Conservation (phyloP, 495 filamentous ascomycete species). For the Xylaria flabelliformis region DNA sequence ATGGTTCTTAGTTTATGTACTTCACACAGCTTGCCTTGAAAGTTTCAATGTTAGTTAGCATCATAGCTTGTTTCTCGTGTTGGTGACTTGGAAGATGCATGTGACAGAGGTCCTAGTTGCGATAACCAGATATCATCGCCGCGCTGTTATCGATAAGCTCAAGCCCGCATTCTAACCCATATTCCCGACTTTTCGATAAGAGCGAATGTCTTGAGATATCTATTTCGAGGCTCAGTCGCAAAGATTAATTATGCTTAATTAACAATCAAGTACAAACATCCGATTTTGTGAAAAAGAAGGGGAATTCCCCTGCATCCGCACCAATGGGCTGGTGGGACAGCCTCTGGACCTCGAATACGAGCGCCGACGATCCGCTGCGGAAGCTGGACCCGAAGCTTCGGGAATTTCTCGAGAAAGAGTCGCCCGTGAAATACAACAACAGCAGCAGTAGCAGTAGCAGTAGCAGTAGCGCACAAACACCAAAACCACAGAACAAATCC, state of each 20-base stretch:
- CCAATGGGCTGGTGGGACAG: conserved; percentile 75
- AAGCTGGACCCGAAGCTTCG: conserved; percentile 84
- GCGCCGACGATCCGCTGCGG: conserved; percentile 71
- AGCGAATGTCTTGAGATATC: background rate
- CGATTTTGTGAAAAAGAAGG: background rate
- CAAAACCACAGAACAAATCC: conserved; percentile 31
- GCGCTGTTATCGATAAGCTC: conserved; percentile 23
- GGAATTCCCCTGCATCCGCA: background rate
- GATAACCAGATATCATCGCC: background rate
- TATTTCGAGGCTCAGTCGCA: background rate
- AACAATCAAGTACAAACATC: background rate
- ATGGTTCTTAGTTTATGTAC: no score
- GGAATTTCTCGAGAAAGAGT: conserved; percentile 84
- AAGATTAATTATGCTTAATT: background rate
- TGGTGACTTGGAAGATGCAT: no score
- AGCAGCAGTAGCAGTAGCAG: conserved; percentile 44
- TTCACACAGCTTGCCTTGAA: no score
- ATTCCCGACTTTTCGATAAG: conserved; percentile 6
- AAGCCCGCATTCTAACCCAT: background rate
- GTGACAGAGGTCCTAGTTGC: background rate
- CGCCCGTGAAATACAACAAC: conserved; percentile 71
- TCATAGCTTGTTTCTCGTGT: no score
- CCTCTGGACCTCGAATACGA: conserved; percentile 46
- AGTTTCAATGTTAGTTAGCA: no score
- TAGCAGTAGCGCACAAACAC: conserved; percentile 32